Conservation (phyloP, 208 protist species). For the Trypanosoma vivax region DNA sequence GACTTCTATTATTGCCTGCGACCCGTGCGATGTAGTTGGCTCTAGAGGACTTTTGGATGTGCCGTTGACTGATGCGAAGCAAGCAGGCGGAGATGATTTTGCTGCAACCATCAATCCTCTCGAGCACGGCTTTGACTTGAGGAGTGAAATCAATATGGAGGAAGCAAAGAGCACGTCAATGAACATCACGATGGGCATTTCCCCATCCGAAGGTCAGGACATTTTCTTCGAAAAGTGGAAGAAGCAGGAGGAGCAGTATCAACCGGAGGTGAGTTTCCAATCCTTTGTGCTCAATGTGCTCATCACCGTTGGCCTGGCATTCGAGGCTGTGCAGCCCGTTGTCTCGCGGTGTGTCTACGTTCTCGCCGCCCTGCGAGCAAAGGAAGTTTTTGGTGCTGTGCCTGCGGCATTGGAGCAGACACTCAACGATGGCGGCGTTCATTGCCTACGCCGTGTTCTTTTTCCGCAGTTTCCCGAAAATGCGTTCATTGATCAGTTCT, state of each 20-base stretch:
- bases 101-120: conserved; percentile 16
- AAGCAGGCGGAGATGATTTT: too few species aligned
- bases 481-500: conserved; percentile 11
- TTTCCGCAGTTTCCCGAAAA: conserved; percentile 20
- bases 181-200: conserved; percentile 20
- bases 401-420: conserved; percentile 24
- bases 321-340: conserved; percentile 37
- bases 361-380: conserved; percentile 16
- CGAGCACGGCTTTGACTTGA: conserved; percentile 10
- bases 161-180: conserved; percentile 1
- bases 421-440: conserved; percentile 5
- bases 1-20: too few species aligned
- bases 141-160: neutral
- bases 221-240: neutral
- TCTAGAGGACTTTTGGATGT: too few species aligned
- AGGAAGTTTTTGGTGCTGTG: conserved; percentile 28
- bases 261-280: conserved; percentile 34
- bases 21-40: too few species aligned
- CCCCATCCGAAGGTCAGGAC: conserved; percentile 23
- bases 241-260: conserved; percentile 17
- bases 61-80: too few species aligned
- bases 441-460: conserved; percentile 34
- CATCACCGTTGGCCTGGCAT: conserved; percentile 38
- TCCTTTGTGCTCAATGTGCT: conserved; percentile 47
- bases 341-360: conserved; percentile 37